Base-by-base conservation (phyloP, 1,139 yeast species). In the Debaryomyces robertsiae region DNA sequence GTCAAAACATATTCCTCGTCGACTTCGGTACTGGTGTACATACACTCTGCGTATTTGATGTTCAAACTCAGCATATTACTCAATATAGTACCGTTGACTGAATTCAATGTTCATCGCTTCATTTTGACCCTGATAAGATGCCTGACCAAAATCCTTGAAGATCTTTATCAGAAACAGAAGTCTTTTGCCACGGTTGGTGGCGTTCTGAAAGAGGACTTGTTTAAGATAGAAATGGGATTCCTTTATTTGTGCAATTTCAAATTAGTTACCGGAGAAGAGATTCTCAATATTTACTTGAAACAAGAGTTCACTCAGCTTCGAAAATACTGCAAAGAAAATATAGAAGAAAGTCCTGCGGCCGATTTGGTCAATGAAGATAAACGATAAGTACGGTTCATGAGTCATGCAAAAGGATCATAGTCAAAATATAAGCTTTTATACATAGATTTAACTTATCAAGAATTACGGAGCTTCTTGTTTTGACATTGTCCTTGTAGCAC, bases 151-250 rank as follows among this genome's bases (percentile, higher is more conserved):
- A 62, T 58, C 17, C 49, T 72, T 36, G 78, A 73, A 46, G 78
- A 73, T 45, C 54, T 72, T 10, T 67, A 68, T 47, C 78, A 73
- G 46, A 69, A 66, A 42, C 78, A 73, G 43, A 61, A 62, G 43
- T 51, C 65, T 10, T 73, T 69, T 51, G 73, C 75, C 3, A 67
- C 73, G 1, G 77, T 73, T 2, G 77, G 74, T 3, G 78, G 78
- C 1, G 73, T 72, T 2, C 61, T 64, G 25, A 53, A 55, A 9
- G 60, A 60, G 32, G 77, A 73, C 40, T 60, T 73, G 40, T 62
- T 58, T 40, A 65, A 60, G 41, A 60, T 71, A 22, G 78, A 73
- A 49, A 65, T 71, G 36, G 67, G 70, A 10, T 70, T 72, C 39
- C 61, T 71, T 32, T 73, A 69, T 49, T 55, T 71, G 40, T 58